Conservation (phyloP, 768 basidiomycete genomes). For the Coprinellus aureogranulatus region DNA sequence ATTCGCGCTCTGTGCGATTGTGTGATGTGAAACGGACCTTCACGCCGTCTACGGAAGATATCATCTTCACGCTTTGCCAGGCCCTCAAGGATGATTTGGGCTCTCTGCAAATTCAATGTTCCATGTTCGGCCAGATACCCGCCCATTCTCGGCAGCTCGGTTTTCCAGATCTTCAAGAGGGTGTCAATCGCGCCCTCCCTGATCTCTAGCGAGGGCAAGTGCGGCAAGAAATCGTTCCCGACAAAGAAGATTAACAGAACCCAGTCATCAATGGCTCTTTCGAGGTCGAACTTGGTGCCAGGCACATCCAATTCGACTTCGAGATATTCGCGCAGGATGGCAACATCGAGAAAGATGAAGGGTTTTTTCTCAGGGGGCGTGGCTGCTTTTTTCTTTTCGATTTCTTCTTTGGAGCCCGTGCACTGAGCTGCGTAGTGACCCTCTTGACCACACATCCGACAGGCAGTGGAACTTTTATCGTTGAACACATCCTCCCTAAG, state of each 20-base stretch:
- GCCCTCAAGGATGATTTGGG: slow-evolving; percentile 93
- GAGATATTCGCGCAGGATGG: slow-evolving; percentile 94
- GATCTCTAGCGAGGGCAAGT: slow-evolving; percentile 97
- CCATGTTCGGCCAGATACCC: slow-evolving; percentile 96
- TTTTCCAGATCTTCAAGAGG: slow-evolving; percentile 92
- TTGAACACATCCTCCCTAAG: slow-evolving; percentile 96
- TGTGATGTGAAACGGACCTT: slow-evolving; percentile 60
- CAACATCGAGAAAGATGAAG: slow-evolving; percentile 98
- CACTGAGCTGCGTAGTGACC: slow-evolving; percentile 96
- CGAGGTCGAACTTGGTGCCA: slow-evolving; percentile 78
- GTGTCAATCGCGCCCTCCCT: slow-evolving; percentile 99
- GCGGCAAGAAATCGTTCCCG: slow-evolving; percentile 98
- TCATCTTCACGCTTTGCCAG: slow-evolving; percentile 93
- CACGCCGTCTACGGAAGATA: slow-evolving; percentile 88
- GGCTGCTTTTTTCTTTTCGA: slow-evolving; percentile 51
- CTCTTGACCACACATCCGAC: slow-evolving; percentile 90
- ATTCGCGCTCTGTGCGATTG: slow-evolving; percentile 11
- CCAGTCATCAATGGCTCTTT: slow-evolving; percentile 99
- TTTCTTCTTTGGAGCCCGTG: slow-evolving; percentile 72
- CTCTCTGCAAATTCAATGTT: slow-evolving; percentile 77
- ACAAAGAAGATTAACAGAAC: slow-evolving; percentile 99
- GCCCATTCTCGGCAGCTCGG: slow-evolving; percentile 91
- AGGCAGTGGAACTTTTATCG: slow-evolving; percentile 75
- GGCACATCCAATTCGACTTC: slow-evolving; percentile 90
- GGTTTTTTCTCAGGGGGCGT: slow-evolving; percentile 79